A percentile compares a stretch with the other conserved stretches of the same genome.
Conservation (phyloP, 768 basidiomycete genomes). For the Hydnomerulius pinastri region DNA sequence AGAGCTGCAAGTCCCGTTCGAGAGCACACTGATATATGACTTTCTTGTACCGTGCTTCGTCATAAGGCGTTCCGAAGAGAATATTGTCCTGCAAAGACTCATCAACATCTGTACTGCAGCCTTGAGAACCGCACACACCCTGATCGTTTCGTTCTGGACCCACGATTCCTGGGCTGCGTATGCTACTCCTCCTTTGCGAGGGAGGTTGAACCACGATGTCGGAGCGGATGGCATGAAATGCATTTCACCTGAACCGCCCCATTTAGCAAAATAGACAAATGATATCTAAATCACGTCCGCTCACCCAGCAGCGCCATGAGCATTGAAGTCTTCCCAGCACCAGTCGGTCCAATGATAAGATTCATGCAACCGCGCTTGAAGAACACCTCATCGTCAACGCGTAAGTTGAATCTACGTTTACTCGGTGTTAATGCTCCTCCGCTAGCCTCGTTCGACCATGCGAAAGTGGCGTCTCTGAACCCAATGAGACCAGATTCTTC, state of each 20-base stretch:
- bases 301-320: slow-evolving; percentile 58
- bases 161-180: slow-evolving; percentile 85
- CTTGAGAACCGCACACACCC: slow-evolving; percentile 32
- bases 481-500: slow-evolving; percentile 40
- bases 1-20: slow-evolving; percentile 44
- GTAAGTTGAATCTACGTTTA: slow-evolving; percentile 47
- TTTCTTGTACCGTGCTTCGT: slow-evolving; percentile 41
- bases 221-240: slow-evolving; percentile 52
- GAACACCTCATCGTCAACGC: slow-evolving; percentile 49
- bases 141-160: slow-evolving; percentile 78
- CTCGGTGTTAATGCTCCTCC: not conserved
- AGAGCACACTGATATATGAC: slow-evolving; percentile 43
- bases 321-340: slow-evolving; percentile 61
- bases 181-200: slow-evolving; percentile 65
- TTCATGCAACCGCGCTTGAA: slow-evolving; percentile 57
- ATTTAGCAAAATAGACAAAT: slow-evolving; percentile 7
- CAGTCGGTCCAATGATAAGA: slow-evolving; percentile 58
- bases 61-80: slow-evolving; percentile 39
- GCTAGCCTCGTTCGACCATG: slow-evolving; percentile 45
- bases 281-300: not conserved
- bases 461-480: slow-evolving; percentile 53
- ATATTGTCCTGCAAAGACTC: slow-evolving; percentile 44
- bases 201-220: slow-evolving; percentile 68
- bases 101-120: not conserved
- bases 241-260: slow-evolving; percentile 51